Evolutionary conservation across 805 yeast species (phyloP).

Genomic region (Wickerhamiella azyma): DNA sequence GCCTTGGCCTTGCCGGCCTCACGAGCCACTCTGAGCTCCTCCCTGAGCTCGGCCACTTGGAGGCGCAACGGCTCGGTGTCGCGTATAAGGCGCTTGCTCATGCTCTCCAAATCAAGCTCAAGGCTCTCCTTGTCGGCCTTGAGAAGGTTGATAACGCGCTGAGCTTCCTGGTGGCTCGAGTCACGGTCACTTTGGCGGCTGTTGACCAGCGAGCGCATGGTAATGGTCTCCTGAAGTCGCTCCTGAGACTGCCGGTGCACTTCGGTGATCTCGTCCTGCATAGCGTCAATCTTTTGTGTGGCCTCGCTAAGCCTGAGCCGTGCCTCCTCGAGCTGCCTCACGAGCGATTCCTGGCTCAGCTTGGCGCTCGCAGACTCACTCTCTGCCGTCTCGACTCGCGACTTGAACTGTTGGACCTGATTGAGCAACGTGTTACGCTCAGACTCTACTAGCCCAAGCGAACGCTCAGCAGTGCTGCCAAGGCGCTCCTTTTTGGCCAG

Average conservation of each 20-base stretch:
- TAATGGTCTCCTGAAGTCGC: conserved; percentile 61
- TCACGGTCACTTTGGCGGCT: conserved; percentile 54
- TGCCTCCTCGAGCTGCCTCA: conserved; percentile 24
- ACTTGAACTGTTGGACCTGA: conserved; percentile 12
- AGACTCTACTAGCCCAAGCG: conserved; percentile 8
- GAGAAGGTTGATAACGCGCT: conserved; percentile 35
- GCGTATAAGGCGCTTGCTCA: conserved; percentile 42
- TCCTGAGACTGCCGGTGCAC: conserved; percentile 61
- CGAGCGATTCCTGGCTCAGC: conserved; percentile 15
- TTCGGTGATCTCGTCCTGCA: conserved; percentile 77
- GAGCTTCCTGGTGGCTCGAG: conserved; percentile 40
- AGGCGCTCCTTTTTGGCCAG: not conserved
- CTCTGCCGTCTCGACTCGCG: conserved; percentile 10
- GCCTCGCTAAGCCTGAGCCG: conserved; percentile 54
- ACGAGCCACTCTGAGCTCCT: conserved; percentile 9
- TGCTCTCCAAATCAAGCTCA: conserved; percentile 39
- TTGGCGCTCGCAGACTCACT: conserved; percentile 8
- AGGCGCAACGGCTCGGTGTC: conserved; percentile 52
- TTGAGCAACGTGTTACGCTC: conserved; percentile 14
- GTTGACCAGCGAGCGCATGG: conserved; percentile 51
- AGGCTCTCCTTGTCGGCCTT: conserved; percentile 48
- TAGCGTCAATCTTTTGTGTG: conserved; percentile 41
- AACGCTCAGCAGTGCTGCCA: not conserved
- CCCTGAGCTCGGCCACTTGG: conserved; percentile 21
- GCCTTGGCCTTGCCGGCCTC: no score